Conservation (phyloP, 129 eudicot species). For the Helianthus annuus region HanXRQr2.0-SUNRISE NC_035446.2:129293843-129294342, state of each 20-base stretch:
- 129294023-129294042: not conserved
- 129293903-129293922: no score
- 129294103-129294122: slow-evolving; percentile 65
- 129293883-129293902: no score
- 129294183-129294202: slow-evolving; percentile 4
- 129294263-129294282: slow-evolving; percentile 8
- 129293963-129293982: no score
- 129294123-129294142: slow-evolving; percentile 69
- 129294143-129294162: slow-evolving; percentile 13
- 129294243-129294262: slow-evolving; percentile 15
- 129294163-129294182: slow-evolving; percentile 21
- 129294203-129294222: slow-evolving; percentile 8
- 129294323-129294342: slow-evolving; percentile 1
- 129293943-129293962: no score
- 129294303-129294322: slow-evolving; percentile 8
- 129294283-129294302: not conserved
- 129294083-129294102: slow-evolving; percentile 50
- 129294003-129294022: no score
- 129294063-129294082: slow-evolving; percentile 55
- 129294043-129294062: slow-evolving; percentile 50
- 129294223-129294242: slow-evolving; percentile 1
- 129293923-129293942: no score
- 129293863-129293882: no score
- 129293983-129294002: no score
- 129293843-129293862: no score